A percentile compares a stretch with the other conserved stretches of the same genome.
These are phyloP conservation scores for Haplosporangium sp. DNA, from an alignment of 371 early-diverging fungal genomes.

Conservation along the genomic window DNA sequence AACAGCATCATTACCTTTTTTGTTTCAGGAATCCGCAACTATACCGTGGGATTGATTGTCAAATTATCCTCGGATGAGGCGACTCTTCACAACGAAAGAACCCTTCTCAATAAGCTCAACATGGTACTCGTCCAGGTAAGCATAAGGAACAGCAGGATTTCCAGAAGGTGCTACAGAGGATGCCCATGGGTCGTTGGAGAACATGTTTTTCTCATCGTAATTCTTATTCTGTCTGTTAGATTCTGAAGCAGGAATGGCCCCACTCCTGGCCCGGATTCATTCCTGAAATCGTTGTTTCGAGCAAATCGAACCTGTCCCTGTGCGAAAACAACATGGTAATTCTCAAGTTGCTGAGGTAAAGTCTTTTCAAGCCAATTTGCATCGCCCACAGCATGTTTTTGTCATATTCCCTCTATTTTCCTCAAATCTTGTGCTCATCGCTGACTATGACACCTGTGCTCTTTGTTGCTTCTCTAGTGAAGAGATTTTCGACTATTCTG, in stretches of 20 bases:
- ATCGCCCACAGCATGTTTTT: not conserved
- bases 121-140: slow-evolving; percentile 93
- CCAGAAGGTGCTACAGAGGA: not conserved
- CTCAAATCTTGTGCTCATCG: not conserved
- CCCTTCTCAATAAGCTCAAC: slow-evolving; percentile 91
- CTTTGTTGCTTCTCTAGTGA: slow-evolving; percentile 73
- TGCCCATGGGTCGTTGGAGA: too few relatives aligned
- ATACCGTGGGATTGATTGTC: slow-evolving; percentile 90
- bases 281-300: slow-evolving; percentile 95
- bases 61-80: slow-evolving; percentile 89
- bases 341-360: slow-evolving; percentile 92
- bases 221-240: slow-evolving; percentile 60
- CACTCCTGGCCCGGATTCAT: slow-evolving; percentile 99
- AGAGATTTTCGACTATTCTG: slow-evolving; percentile 98
- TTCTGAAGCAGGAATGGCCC: slow-evolving; percentile 99
- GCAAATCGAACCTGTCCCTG: slow-evolving; percentile 89
- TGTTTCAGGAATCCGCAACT: slow-evolving; percentile 89
- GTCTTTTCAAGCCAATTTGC: not conserved
- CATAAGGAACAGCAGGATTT: not conserved
- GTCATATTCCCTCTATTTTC: not conserved
- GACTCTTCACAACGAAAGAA: slow-evolving; percentile 73
- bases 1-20: not conserved
- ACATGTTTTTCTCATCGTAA: not conserved
- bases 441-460: too few relatives aligned
- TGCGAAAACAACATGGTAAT: slow-evolving; percentile 99